A percentile compares a stretch with the other conserved stretches of the same genome.
Conservation (phyloP, 2,329 filamentous ascomycete species). For the Bimuria novae-zelandiae region DNA sequence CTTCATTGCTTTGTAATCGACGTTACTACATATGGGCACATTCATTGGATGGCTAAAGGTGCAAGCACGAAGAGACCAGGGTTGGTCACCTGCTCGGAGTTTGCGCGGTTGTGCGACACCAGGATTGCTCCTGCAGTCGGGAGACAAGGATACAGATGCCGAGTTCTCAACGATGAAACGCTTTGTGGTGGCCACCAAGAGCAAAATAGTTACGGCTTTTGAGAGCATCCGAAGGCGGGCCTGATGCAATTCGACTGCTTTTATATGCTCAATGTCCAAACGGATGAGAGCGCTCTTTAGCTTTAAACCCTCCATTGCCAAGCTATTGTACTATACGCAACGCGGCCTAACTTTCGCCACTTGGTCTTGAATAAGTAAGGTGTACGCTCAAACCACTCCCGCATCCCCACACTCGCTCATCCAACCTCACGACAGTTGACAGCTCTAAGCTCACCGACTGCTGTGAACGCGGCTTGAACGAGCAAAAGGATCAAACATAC, state of each 20-base stretch:
- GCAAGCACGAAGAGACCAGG: too few relatives aligned
- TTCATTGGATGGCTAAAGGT: too few relatives aligned
- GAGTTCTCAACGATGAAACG: neutral
- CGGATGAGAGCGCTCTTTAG: too few relatives aligned
- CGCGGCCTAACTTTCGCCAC: slow-evolving; percentile 1
- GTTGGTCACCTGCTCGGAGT: neutral
- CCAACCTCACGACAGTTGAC: neutral
- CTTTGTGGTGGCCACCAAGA: too few relatives aligned
- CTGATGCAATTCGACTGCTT: too few relatives aligned
- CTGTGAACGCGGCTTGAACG: slow-evolving; percentile 3
- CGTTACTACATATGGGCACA: too few relatives aligned
- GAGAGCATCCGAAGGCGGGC: too few relatives aligned
- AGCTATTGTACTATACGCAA: too few relatives aligned
- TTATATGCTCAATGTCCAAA: too few relatives aligned
- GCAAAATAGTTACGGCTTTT: too few relatives aligned
- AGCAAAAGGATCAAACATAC: neutral
- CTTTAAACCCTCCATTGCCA: too few relatives aligned
- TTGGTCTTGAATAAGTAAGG: slow-evolving; percentile 11
- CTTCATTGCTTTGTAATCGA: too few relatives aligned
- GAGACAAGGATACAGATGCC: neutral
- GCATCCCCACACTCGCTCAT: slow-evolving; percentile 6
- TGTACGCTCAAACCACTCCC: slow-evolving; percentile 10
- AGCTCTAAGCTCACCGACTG: slow-evolving; percentile 4
- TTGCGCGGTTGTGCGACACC: neutral
- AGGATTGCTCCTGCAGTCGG: neutral